These are phyloP conservation scores for Alloteropsis semialata DNA, from an alignment of 176 grass and related monocot genomes.

Conservation along the genomic window DNA sequence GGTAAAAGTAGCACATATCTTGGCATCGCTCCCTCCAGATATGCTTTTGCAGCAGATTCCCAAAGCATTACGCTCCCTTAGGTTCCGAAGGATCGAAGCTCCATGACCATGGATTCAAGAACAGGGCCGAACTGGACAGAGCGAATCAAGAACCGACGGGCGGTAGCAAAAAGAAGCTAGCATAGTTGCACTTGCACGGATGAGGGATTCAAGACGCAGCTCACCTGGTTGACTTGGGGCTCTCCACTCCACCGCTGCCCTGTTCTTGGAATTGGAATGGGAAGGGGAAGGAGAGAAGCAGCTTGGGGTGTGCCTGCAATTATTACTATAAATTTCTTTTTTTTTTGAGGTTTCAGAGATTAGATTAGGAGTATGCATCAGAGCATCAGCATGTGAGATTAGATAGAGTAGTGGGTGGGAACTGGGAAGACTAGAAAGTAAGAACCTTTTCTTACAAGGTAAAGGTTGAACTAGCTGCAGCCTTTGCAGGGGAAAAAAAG, in stretches of 20 bases:
- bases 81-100: neutral
- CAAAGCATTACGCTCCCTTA: neutral
- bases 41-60: neutral
- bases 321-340: neutral
- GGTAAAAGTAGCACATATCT: neutral
- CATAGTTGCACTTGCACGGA: no score
- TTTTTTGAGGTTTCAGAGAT: neutral
- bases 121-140: neutral
- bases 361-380: constrained; percentile 6
- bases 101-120: neutral
- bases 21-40: neutral
- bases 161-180: neutral
- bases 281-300: neutral
- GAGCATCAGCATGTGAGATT: constrained; percentile 4
- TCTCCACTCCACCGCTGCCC: neutral
- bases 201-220: neutral
- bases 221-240: constrained; percentile 33
- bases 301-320: neutral
- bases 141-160: neutral
- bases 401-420: neutral
- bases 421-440: neutral
- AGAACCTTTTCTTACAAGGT: constrained; percentile 20
- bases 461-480: constrained; percentile 3
- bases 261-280: constrained; percentile 24
- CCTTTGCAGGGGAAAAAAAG: neutral